A percentile compares a stretch with the other conserved stretches of the same genome.
These are phyloP conservation scores for Arctium minus DNA, from an alignment of 129 eudicot genomes.

Conservation along the genomic window DNA sequence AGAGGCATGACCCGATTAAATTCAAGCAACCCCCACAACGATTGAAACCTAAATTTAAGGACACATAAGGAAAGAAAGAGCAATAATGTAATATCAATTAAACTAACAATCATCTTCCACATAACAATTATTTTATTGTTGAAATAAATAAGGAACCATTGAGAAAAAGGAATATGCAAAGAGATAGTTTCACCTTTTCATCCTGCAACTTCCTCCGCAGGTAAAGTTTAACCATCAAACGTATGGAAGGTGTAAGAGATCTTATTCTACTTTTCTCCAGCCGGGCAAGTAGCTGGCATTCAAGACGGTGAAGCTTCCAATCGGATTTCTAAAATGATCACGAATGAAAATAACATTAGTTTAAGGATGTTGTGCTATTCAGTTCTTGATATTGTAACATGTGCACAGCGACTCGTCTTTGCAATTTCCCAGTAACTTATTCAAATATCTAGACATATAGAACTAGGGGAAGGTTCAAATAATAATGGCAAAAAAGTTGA, in stretches of 20 bases:
- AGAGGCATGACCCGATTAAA: neutral
- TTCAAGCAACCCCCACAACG: neutral
- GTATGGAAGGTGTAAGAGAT: constrained; percentile 77
- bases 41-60: neutral
- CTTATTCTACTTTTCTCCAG: constrained; percentile 63
- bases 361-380: neutral
- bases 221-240: constrained; percentile 81
- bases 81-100: neutral
- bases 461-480: neutral
- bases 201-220: constrained; percentile 58
- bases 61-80: neutral
- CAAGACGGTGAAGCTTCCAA: constrained; percentile 83
- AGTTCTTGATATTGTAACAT: neutral
- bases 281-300: constrained; percentile 67
- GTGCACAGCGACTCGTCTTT: neutral
- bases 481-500: neutral
- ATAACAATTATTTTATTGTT: neutral
- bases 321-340: constrained; percentile 61
- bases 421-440: neutral
- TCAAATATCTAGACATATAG: neutral
- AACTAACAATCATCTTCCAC: neutral
- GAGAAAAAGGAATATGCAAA: neutral
- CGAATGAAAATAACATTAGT: constrained; percentile 2
- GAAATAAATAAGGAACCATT: neutral
- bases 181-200: constrained; percentile 53